These are phyloP conservation scores for Monosporascus sp. DNA, from an alignment of 2,329 filamentous ascomycete species.

Conservation along the genomic window DNA sequence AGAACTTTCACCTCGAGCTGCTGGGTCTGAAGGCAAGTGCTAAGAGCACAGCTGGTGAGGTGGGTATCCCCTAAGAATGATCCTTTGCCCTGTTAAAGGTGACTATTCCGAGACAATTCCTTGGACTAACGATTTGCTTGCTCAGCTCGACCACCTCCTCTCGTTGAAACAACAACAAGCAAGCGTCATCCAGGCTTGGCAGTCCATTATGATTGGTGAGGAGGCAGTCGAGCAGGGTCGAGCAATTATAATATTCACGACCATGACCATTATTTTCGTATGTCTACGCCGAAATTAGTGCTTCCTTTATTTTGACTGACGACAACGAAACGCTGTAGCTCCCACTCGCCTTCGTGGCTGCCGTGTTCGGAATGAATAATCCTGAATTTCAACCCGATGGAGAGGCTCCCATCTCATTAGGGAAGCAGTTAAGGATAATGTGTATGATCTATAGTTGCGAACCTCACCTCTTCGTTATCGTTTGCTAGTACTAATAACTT, in stretches of 20 bases:
- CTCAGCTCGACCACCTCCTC: too few relatives aligned
- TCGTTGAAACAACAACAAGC: conserved; percentile 42
- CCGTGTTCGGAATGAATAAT: conserved; percentile 36
- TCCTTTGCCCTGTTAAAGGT: conserved; percentile 17
- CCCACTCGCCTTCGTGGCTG: conserved; percentile 33
- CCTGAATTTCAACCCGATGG: background rate
- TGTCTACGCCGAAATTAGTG: conserved; percentile 7
- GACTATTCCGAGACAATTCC: conserved; percentile 8
- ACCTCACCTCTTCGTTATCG: too few relatives aligned
- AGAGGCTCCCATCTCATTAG: too few relatives aligned
- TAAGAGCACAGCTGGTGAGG: too few relatives aligned
- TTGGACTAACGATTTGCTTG: conserved; percentile 36
- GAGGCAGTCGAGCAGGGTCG: conserved; percentile 36
- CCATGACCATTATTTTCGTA: conserved; percentile 43
- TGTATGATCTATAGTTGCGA: too few relatives aligned
- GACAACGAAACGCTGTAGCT: conserved; percentile 18
- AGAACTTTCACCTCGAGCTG: too few relatives aligned
- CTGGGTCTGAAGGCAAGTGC: too few relatives aligned
- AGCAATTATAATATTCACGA: conserved; percentile 40
- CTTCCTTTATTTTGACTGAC: background rate
- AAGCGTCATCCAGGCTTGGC: conserved; percentile 38
- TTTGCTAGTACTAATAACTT: too few relatives aligned
- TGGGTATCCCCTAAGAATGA: too few relatives aligned
- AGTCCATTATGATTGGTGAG: conserved; percentile 32
- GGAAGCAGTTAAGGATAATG: too few relatives aligned